Evolutionary conservation across 2,329 filamentous ascomycete genomes (phyloP).

Genomic region (Fusarium sambucinum): DNA sequence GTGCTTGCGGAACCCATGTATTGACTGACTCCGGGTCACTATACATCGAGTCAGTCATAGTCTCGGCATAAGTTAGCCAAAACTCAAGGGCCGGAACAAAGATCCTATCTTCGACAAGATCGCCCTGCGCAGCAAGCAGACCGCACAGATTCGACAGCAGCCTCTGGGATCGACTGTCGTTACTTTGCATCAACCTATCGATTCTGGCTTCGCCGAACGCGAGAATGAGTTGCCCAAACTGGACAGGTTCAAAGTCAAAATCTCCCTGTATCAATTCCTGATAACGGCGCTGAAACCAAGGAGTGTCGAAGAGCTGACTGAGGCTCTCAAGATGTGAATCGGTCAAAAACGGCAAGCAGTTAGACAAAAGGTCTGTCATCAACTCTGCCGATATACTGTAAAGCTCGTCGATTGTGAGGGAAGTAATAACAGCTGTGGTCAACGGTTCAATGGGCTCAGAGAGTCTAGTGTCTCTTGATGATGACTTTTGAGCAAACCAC

Average conservation of each 20-base stretch:
- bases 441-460: conserved; percentile 70
- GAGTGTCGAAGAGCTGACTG: conserved; percentile 69
- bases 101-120: conserved; percentile 76
- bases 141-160: conserved; percentile 72
- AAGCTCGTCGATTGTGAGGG: conserved; percentile 68
- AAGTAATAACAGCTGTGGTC: conserved; percentile 69
- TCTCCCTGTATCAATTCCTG: conserved; percentile 68
- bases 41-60: conserved; percentile 69
- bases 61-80: conserved; percentile 82
- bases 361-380: conserved; percentile 73
- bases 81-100: conserved; percentile 83
- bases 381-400: conserved; percentile 73
- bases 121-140: conserved; percentile 74
- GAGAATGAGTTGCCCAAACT: conserved; percentile 75
- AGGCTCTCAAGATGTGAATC: conserved; percentile 69
- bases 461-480: conserved; percentile 67
- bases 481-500: conserved; percentile 75
- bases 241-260: conserved; percentile 72
- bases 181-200: conserved; percentile 67
- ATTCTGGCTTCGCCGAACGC: conserved; percentile 76
- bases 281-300: conserved; percentile 70
- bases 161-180: conserved; percentile 62
- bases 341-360: conserved; percentile 73
- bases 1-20: conserved; percentile 69
- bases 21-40: conserved; percentile 61